Evolutionary conservation across 2,329 filamentous ascomycete genomes (phyloP).

Genomic region (Ophiostoma montium): DNA sequence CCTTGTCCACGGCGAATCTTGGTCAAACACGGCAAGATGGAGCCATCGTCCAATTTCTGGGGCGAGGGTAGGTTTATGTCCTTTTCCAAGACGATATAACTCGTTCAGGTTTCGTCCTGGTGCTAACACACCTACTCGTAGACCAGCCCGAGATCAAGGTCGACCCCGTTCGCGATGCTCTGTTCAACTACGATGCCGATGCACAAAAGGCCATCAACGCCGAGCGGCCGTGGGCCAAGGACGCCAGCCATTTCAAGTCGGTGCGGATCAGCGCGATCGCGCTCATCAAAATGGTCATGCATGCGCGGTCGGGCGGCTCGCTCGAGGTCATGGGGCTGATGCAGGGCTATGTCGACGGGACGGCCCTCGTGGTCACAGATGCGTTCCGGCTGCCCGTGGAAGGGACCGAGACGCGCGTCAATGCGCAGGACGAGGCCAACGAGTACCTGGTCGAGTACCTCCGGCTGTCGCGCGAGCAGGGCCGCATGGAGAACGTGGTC

Average conservation of each 20-base stretch:
- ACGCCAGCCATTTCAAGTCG: slow-evolving; percentile 81
- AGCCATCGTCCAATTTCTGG: slow-evolving; percentile 45
- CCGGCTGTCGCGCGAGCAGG: slow-evolving; percentile 60
- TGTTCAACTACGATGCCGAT: slow-evolving; percentile 67
- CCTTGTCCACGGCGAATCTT: background rate
- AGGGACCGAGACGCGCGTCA: slow-evolving; percentile 95
- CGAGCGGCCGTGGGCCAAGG: slow-evolving; percentile 58
- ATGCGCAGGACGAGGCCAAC: slow-evolving; percentile 89
- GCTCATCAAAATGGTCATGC: slow-evolving; percentile 98
- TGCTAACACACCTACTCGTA: background rate
- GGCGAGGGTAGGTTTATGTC: slow-evolving; percentile 27
- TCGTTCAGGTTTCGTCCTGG: background rate
- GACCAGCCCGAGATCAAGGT: slow-evolving; percentile 82
- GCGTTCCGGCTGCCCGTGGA: slow-evolving; percentile 89
- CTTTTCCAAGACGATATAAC: background rate
- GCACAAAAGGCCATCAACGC: slow-evolving; percentile 53
- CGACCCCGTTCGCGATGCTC: slow-evolving; percentile 75
- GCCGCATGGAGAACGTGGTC: slow-evolving; percentile 74
- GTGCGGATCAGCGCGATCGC: slow-evolving; percentile 90
- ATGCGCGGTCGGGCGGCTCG: slow-evolving; percentile 83
- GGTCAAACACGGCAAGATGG: slow-evolving; percentile 24
- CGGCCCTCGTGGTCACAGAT: slow-evolving; percentile 84
- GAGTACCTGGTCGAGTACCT: slow-evolving; percentile 92
- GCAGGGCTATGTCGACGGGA: slow-evolving; percentile 80
- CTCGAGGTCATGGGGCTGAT: slow-evolving; percentile 97